Conservation (phyloP, 169 alveolate genomes). For the Perkinsus chesapeaki region DNA sequence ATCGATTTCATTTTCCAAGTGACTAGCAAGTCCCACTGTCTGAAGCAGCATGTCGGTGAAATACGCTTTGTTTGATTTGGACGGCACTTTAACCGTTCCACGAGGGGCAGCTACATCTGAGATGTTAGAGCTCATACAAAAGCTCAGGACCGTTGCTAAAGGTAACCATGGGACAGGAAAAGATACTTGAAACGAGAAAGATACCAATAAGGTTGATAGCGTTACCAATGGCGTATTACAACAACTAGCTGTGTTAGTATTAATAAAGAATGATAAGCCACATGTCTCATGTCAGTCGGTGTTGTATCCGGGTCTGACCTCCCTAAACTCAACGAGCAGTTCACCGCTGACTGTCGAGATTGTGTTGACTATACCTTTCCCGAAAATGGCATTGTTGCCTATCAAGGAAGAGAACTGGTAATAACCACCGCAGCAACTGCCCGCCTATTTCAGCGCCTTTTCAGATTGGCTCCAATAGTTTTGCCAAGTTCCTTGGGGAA, state of each 20-base stretch:
- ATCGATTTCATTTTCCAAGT: background rate
- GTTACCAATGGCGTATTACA: too few species aligned
- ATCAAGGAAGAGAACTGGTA: conserved; percentile 44
- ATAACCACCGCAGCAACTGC: conserved; percentile 38
- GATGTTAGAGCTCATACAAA: conserved; percentile 50
- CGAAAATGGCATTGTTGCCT: conserved; percentile 70
- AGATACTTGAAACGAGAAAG: too few species aligned
- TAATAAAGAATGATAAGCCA: background rate
- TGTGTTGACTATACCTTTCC: conserved; percentile 46
- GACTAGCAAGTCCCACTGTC: background rate
- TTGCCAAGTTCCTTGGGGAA: conserved; percentile 61
- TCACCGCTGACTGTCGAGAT: background rate
- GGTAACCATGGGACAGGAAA: background rate
- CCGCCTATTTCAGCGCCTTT: background rate
- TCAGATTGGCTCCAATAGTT: conserved; percentile 28
- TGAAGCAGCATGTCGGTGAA: background rate
- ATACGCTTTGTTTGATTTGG: conserved; percentile 61
- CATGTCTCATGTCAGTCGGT: conserved; percentile 45
- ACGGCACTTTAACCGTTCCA: conserved; percentile 74
- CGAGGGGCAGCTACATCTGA: conserved; percentile 38
- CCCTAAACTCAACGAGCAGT: conserved; percentile 37
- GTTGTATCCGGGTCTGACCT: conserved; percentile 72
- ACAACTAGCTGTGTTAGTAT: too few species aligned
- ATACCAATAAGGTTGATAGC: too few species aligned
- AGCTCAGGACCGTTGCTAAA: conserved; percentile 29